phyloP scores from a whole-genome alignment of 257 asterid species.

The Parsonsia alboflavescens region DNA sequence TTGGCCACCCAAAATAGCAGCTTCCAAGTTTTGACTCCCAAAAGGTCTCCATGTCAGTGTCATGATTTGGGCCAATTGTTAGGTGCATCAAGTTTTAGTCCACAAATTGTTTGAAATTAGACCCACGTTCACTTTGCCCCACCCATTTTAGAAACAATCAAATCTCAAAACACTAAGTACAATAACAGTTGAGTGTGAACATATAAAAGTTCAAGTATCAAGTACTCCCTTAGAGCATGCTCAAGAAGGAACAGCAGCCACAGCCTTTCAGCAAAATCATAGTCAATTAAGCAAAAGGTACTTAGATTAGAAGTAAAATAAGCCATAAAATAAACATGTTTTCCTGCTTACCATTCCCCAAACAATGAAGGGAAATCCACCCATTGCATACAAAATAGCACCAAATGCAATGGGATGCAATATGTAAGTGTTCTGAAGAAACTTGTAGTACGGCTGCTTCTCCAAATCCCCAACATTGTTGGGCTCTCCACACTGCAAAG shows the following conservation, averaged over 20 bases:
- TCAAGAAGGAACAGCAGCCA: neutral
- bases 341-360: constrained; percentile 74
- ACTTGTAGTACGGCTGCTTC: constrained; percentile 61
- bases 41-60: neutral
- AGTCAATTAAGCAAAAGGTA: neutral
- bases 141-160: constrained; percentile 1
- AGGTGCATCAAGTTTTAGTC: neutral
- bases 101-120: neutral
- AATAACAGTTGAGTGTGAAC: neutral
- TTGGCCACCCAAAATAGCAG: neutral
- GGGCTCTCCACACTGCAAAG: constrained; percentile 53
- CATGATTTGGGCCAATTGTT: neutral
- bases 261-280: neutral
- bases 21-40: neutral
- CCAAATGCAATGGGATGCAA: constrained; percentile 59
- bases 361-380: constrained; percentile 70
- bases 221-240: neutral
- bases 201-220: neutral
- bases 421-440: constrained; percentile 42
- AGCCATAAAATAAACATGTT: neutral
- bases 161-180: neutral
- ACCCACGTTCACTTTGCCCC: constrained; percentile 27
- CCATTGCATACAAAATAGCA: constrained; percentile 53
- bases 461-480: constrained; percentile 71
- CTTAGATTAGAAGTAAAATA: neutral